Evolutionary conservation across 2,329 filamentous ascomycete species (phyloP).

Genomic region (Neurospora sp.): DNA sequence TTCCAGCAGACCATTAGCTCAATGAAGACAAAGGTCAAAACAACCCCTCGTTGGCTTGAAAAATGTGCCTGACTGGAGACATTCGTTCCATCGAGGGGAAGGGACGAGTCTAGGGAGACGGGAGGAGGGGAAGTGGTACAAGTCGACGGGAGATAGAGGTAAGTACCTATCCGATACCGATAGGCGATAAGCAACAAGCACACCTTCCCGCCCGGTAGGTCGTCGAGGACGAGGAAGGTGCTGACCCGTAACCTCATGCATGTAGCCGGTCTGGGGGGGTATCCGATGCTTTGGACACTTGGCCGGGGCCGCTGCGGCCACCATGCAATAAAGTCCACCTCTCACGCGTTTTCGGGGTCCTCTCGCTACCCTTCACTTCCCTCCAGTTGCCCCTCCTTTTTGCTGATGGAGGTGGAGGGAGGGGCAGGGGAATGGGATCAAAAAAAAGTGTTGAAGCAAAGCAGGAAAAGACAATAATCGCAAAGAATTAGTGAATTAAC

Average conservation of each 20-base stretch:
- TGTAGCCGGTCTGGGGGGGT: not conserved
- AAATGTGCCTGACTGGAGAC: not conserved
- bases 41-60: not conserved
- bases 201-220: not conserved
- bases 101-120: not conserved
- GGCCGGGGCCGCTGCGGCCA: not conserved
- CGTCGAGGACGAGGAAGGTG: not conserved
- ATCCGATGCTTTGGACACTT: not conserved
- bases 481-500: not conserved
- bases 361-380: not conserved
- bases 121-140: not conserved
- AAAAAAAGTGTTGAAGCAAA: not conserved
- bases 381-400: not conserved
- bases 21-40: not conserved
- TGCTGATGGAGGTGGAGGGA: not conserved
- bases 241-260: not conserved
- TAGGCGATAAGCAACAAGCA: not conserved
- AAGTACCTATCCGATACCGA: not conserved
- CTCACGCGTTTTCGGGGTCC: not conserved
- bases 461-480: not conserved
- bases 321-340: not conserved
- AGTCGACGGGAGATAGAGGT: not conserved
- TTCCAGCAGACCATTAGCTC: not conserved
- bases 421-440: not conserved
- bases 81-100: not conserved